Conservation (phyloP, 495 filamentous ascomycete genomes). For the Glutinoglossum americanum region DNA sequence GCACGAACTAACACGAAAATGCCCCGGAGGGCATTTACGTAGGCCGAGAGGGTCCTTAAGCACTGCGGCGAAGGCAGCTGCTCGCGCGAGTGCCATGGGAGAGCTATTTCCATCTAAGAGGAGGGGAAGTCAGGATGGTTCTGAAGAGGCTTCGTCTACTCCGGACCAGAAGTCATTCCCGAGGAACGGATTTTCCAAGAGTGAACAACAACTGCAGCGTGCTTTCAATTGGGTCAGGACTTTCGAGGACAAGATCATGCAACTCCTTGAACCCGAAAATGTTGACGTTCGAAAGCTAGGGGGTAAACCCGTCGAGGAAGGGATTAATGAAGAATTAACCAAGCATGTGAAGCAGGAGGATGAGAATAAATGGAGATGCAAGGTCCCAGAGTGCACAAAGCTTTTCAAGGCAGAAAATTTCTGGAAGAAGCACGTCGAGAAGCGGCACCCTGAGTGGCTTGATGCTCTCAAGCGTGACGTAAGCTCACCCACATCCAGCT, state of each 20-base stretch:
- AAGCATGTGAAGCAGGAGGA: conserved; percentile 94
- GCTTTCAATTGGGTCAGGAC: conserved; percentile 99
- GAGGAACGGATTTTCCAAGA: conserved; percentile 43
- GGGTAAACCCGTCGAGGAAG: conserved; percentile 69
- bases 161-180: conserved; percentile 41
- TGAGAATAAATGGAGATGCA: conserved; percentile 88
- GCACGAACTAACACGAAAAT: conserved; percentile 87
- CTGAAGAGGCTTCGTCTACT: conserved; percentile 37
- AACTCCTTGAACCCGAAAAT: conserved; percentile 74
- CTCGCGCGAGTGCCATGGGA: conserved; percentile 56
- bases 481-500: conserved; percentile 16
- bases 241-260: conserved; percentile 88
- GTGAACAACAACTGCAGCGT: conserved; percentile 74
- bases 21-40: conserved; percentile 86
- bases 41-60: conserved; percentile 69
- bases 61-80: conserved; percentile 62
- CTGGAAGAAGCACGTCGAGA: conserved; percentile 96
- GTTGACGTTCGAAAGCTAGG: conserved; percentile 76
- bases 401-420: conserved; percentile 93
- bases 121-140: conserved; percentile 39
- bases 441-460: conserved; percentile 79
- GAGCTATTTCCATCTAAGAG: conserved; percentile 67
- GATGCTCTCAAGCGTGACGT: conserved; percentile 65
- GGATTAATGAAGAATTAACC: conserved; percentile 59
- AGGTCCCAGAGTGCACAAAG: conserved; percentile 85